These are phyloP conservation scores for Chaetomium sp. DNA, from an alignment of 2,329 filamentous ascomycete genomes.

Conservation along the genomic window DNA sequence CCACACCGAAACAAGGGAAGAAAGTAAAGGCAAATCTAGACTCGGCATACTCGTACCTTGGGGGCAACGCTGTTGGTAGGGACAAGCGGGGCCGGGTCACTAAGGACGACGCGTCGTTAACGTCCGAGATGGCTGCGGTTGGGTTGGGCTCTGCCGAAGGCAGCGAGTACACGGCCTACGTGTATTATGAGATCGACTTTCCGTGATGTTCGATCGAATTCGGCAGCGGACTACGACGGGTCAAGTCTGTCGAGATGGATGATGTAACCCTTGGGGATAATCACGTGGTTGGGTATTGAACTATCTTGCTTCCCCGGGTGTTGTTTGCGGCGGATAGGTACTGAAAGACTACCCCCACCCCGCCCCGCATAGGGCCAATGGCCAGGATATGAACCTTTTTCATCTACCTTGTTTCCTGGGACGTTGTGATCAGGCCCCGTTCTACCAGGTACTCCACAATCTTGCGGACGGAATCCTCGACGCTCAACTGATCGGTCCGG, in stretches of 20 bases:
- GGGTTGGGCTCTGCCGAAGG: slow-evolving; percentile 62
- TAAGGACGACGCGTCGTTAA: slow-evolving; percentile 76
- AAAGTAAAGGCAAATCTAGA: slow-evolving; percentile 78
- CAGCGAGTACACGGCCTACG: slow-evolving; percentile 87
- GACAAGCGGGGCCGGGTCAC: slow-evolving; percentile 91
- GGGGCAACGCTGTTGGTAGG: slow-evolving; percentile 85
- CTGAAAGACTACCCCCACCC: too few relatives aligned
- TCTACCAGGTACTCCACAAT: slow-evolving; percentile 74
- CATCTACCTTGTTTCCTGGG: slow-evolving; percentile 25
- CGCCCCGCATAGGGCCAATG: too few relatives aligned
- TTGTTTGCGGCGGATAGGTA: too few relatives aligned
- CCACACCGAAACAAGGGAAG: slow-evolving; percentile 71
- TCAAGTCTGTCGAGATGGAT: neutral
- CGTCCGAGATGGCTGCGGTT: slow-evolving; percentile 77
- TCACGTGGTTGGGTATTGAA: too few relatives aligned
- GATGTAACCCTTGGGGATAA: neutral
- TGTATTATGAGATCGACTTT: slow-evolving; percentile 93
- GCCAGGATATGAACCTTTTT: too few relatives aligned
- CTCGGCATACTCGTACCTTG: slow-evolving; percentile 80
- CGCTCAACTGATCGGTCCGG: slow-evolving; percentile 69
- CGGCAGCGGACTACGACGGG: neutral
- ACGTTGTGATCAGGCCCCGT: slow-evolving; percentile 51
- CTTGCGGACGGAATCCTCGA: slow-evolving; percentile 81
- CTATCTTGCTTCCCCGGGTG: too few relatives aligned
- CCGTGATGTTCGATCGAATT: slow-evolving; percentile 27